These are phyloP conservation scores for Fragosphaeria purpurea DNA, from an alignment of 2,329 filamentous ascomycete species.

Conservation along the genomic window DNA sequence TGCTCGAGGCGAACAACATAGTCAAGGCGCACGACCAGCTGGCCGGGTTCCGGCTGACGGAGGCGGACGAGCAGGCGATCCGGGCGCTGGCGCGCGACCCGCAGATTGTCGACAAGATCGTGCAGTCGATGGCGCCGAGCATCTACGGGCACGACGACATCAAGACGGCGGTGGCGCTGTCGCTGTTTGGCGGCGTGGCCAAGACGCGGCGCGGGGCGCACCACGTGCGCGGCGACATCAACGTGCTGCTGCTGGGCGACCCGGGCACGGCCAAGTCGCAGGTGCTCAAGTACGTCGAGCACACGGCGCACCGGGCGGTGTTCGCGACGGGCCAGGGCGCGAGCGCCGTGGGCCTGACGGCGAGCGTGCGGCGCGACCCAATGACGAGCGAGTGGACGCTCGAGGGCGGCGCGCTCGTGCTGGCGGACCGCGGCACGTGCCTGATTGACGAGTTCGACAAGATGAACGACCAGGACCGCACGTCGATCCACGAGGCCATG, in stretches of 20 bases:
- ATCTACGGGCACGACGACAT: constrained; percentile 96
- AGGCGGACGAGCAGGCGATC: constrained; percentile 89
- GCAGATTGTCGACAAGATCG: constrained; percentile 83
- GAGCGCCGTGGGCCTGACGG: constrained; percentile 93
- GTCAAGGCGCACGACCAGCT: constrained; percentile 97
- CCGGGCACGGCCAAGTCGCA: constrained; percentile 98
- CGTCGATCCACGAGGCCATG: constrained; percentile 99
- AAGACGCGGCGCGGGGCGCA: constrained; percentile 86
- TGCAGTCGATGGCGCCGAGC: constrained; percentile 88
- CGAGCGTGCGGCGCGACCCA: constrained; percentile 89
- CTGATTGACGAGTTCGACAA: constrained; percentile 99
- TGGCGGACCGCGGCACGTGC: constrained; percentile 90
- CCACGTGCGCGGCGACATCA: constrained; percentile 93
- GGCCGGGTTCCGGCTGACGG: constrained; percentile 88
- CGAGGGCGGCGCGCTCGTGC: constrained; percentile 87
- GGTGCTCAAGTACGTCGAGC: constrained; percentile 93
- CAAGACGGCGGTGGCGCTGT: constrained; percentile 92
- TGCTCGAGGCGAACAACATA: constrained; percentile 93
- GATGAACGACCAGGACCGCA: constrained; percentile 98
- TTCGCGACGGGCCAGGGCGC: constrained; percentile 97
- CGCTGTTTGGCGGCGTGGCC: constrained; percentile 86
- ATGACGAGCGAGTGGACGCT: constrained; percentile 96
- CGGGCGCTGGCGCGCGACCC: constrained; percentile 80
- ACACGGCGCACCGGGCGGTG: constrained; percentile 91
- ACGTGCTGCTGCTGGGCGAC: constrained; percentile 89